Evolutionary conservation across 2,329 filamentous ascomycete genomes (phyloP), one percentile per base, ranked within the genome.

Genomic region (Fusarium euwallaceae): DNA sequence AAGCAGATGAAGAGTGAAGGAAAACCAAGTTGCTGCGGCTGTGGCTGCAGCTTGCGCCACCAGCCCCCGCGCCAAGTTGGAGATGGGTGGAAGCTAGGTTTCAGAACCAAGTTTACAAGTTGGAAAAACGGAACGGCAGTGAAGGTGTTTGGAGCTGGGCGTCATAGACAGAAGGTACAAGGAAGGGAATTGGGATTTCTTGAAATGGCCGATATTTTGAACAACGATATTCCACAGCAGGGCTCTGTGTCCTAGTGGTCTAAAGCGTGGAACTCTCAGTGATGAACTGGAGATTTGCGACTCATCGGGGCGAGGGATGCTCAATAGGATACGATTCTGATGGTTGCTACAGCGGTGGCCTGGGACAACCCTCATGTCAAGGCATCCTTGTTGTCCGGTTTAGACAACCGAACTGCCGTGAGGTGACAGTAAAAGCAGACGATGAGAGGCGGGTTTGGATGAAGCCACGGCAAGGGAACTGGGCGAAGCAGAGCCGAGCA

Each of bases 101-200:
- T 76, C 73, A 71, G 67, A 71, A 71, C 73, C 73, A 73, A 74
- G 73, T 69, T 64, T 55, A 27, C 70, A 74, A 64, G 56, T 74
- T 76, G 73, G 73, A 64, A 65, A 43, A n/a, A 48, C 39, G 64
- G 62, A n/a, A 48, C 39, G 64, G 62, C 48, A 67, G 63, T 43
- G 65, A 43, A 41, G 17, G 61, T 48, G 36, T 61, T 65, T 71
- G 69, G 66, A 45, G 67, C 68, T 45, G 63, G 64, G 70, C 64
- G 70, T 74, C 70, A 69, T 70, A 39, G 60, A 56, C 45, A 63
- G 48, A 41, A 55, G 45, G 27, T 55, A 69, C 41, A 56, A 64
- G 48, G 48, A 32, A 20, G 48, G 22, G 45, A n/a, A 36, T 59
- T 53, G 22, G 27, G 41, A 29, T 51, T 16, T 41, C 29, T 63